Evolutionary conservation across 1,284 basidiomycete genomes (phyloP), one percentile per base, ranked within the genome.

Genomic region (Anthracocystis walkeri): DNA sequence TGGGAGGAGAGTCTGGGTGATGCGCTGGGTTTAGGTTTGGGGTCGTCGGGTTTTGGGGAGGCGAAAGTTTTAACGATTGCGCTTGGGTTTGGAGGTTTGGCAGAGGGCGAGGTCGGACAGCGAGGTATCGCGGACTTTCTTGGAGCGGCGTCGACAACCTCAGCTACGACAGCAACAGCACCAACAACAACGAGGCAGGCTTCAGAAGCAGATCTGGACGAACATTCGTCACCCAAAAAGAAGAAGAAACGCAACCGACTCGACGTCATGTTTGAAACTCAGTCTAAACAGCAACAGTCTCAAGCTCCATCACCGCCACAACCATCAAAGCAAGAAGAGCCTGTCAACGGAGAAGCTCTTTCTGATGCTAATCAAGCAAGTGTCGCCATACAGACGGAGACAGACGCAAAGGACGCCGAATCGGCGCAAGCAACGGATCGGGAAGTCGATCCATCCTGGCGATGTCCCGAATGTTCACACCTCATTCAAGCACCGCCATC

Each of bases 51-150:
- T 2, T 55, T 48, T n/a, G 77, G 65, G n/a, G 69, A 78, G 2
- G 74, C 67, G 0, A 74, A 77, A n/a, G 88, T 97, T 52, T 91
- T 91, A 41, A 90, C 89, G 74, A 89, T 98, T 4, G 88, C 89
- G 18, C 87, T 98, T 29, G 89, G 90, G 1, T 97, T 99, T 80
- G 90, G 91, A 8, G 93, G 93, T 0, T 89, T 99, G 38, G 93
- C 92, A 71, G 87, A 88, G 18, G 87, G 91, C 42, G 94, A 96
- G 84, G 86, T 87, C 2, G 95, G 95, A 1, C 95, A 97, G 84
- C 89, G 89, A 70, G 92, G 89, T 23, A 96, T 98, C 55, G 92
- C 95, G 82, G 90, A 90, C 0, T 99, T 97, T 86, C 90, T 98
- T 68, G 79, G 68, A 23, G 80, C 31, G 62, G 84, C 78, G 7